Conservation (phyloP, 2,329 filamentous ascomycete species). For the Fragosphaeria purpurea region DNA sequence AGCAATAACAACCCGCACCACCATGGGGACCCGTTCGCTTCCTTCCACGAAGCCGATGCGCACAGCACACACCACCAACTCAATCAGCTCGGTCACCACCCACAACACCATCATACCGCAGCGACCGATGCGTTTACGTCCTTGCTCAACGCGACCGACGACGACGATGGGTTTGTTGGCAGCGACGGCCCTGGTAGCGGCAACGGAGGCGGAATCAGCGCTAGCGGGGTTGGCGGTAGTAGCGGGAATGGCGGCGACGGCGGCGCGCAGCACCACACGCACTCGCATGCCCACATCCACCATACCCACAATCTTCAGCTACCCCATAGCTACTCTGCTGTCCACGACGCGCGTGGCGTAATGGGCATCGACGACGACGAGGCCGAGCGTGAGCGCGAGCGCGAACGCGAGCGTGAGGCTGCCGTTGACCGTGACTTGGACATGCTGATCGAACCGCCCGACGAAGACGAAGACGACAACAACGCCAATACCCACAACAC, state of each 20-base stretch:
- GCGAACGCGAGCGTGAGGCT: slow-evolving; percentile 24
- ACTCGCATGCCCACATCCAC: neutral
- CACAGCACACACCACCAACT: slow-evolving; percentile 22
- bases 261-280: slow-evolving; percentile 4
- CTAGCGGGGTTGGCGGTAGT: neutral
- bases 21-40: slow-evolving; percentile 20
- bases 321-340: slow-evolving; percentile 5
- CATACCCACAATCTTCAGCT: neutral
- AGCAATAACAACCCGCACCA: slow-evolving; percentile 16
- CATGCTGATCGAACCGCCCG: slow-evolving; percentile 39
- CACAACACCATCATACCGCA: slow-evolving; percentile 17
- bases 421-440: slow-evolving; percentile 38
- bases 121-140: slow-evolving; percentile 41
- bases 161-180: slow-evolving; percentile 9
- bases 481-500: slow-evolving; percentile 12
- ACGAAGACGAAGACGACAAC: slow-evolving; percentile 31
- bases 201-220: neutral
- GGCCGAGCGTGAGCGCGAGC: slow-evolving; percentile 23
- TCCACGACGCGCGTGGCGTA: slow-evolving; percentile 5
- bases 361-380: slow-evolving; percentile 18
- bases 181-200: slow-evolving; percentile 1
- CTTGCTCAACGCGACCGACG: slow-evolving; percentile 39
- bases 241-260: neutral
- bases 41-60: slow-evolving; percentile 26
- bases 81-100: neutral